These are phyloP conservation scores for Sugiyamaella xylanicola DNA, from an alignment of 1,139 yeast genomes.

Conservation along the genomic window DNA sequence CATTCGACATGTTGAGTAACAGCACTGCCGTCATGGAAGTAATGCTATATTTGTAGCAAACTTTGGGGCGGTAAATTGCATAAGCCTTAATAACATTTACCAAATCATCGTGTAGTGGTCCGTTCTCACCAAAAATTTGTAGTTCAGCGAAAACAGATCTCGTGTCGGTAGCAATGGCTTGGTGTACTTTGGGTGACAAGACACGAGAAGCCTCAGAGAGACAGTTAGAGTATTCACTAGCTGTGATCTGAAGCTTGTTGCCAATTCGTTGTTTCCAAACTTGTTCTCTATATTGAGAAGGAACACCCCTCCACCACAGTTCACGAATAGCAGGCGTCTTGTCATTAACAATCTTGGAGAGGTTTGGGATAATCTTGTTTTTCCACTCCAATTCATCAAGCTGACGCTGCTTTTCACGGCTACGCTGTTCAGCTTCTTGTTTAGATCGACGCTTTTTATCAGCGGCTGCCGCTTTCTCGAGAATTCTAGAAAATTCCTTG, in stretches of 20 bases:
- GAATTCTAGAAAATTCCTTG: constrained; percentile 54
- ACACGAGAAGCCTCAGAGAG: constrained; percentile 24
- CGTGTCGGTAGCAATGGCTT: constrained; percentile 37
- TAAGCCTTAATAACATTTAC: constrained; percentile 41
- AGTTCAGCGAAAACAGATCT: constrained; percentile 50
- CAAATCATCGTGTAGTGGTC: constrained; percentile 44
- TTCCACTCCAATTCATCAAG: constrained; percentile 50
- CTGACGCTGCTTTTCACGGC: constrained; percentile 37
- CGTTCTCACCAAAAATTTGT: constrained; percentile 47
- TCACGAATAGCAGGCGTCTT: constrained; percentile 48
- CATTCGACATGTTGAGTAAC: constrained; percentile 45
- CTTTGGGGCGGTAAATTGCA: constrained; percentile 37
- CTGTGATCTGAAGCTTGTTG: constrained; percentile 38
- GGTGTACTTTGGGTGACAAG: constrained; percentile 14
- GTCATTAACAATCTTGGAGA: constrained; percentile 42
- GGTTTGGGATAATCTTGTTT: constrained; percentile 45
- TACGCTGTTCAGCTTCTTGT: constrained; percentile 32
- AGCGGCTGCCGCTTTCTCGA: constrained; percentile 48
- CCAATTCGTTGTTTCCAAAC: constrained; percentile 58
- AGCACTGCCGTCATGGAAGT: constrained; percentile 48
- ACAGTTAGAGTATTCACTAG: constrained; percentile 28
- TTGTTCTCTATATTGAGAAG: constrained; percentile 49
- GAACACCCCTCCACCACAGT: constrained; percentile 71
- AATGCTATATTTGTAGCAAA: constrained; percentile 35
- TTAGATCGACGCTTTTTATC: constrained; percentile 40